These are phyloP conservation scores for Aspergillus saccharolyticus DNA, from an alignment of 495 filamentous ascomycete genomes.

Conservation along the genomic window DNA sequence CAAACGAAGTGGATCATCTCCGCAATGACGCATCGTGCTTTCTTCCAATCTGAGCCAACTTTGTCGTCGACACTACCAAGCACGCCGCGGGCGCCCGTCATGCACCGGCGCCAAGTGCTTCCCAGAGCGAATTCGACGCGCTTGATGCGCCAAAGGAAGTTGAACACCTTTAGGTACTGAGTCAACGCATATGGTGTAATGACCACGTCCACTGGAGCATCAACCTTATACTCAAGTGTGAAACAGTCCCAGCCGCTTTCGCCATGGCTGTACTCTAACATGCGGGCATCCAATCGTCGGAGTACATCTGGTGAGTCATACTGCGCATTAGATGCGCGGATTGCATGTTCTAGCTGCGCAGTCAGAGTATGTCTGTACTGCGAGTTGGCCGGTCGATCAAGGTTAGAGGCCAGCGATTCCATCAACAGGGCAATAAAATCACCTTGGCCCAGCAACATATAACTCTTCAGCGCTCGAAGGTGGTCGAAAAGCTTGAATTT, in stretches of 20 bases:
- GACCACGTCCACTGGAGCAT: conserved; percentile 94
- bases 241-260: conserved; percentile 99
- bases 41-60: conserved; percentile 82
- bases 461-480: conserved; percentile 86
- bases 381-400: conserved; percentile 91
- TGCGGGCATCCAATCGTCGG: conserved; percentile 86
- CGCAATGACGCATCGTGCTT: conserved; percentile 75
- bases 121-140: conserved; percentile 90
- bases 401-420: conserved; percentile 87
- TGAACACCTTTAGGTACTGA: conserved; percentile 98
- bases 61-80: conserved; percentile 74
- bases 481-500: conserved; percentile 95
- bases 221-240: conserved; percentile 97
- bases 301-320: conserved; percentile 92
- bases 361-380: conserved; percentile 95
- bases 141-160: conserved; percentile 98
- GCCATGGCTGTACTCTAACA: conserved; percentile 91
- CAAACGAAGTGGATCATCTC: conserved; percentile 99
- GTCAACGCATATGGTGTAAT: conserved; percentile 91
- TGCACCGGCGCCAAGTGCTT: conserved; percentile 90
- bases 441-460: conserved; percentile 88
- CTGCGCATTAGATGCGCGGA: conserved; percentile 94
- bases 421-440: conserved; percentile 97
- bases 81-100: conserved; percentile 90
- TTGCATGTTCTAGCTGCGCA: conserved; percentile 94